Evolutionary conservation across 108 stramenopile species (phyloP).

Genomic region (Fragilariopsis cylindrus): DNA sequence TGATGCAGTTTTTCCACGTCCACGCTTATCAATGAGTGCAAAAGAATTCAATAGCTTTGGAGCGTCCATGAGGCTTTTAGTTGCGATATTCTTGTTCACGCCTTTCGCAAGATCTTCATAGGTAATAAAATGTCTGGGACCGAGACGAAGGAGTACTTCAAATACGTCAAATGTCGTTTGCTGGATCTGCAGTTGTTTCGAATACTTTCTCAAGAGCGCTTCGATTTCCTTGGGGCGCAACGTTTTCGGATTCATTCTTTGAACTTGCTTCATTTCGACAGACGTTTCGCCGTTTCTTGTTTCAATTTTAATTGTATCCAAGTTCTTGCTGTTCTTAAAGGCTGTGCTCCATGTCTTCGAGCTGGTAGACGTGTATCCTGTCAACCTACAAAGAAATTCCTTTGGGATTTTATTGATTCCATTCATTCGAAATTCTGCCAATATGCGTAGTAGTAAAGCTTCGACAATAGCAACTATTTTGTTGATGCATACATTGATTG

Average conservation of each 20-base stretch:
- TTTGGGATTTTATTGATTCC: constrained; percentile 9
- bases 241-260: neutral
- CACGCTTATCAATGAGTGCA: neutral
- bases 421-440: neutral
- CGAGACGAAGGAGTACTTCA: neutral
- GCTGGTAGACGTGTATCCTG: neutral
- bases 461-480: no score
- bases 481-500: no score
- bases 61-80: neutral
- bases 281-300: neutral
- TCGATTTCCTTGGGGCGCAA: neutral
- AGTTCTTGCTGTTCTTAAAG: neutral
- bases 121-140: neutral
- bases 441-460: neutral
- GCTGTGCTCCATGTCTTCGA: constrained; percentile 5
- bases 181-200: constrained; percentile 5
- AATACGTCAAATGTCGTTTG: constrained; percentile 4
- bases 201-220: neutral
- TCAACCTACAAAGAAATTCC: neutral
- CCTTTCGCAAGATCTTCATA: neutral
- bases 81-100: constrained; percentile 8
- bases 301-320: neutral
- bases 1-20: neutral
- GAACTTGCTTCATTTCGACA: neutral
- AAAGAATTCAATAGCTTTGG: neutral